Evolutionary conservation across 140 eudicot genomes (phyloP).

Genomic region (Erigeron philadelphicus): DNA sequence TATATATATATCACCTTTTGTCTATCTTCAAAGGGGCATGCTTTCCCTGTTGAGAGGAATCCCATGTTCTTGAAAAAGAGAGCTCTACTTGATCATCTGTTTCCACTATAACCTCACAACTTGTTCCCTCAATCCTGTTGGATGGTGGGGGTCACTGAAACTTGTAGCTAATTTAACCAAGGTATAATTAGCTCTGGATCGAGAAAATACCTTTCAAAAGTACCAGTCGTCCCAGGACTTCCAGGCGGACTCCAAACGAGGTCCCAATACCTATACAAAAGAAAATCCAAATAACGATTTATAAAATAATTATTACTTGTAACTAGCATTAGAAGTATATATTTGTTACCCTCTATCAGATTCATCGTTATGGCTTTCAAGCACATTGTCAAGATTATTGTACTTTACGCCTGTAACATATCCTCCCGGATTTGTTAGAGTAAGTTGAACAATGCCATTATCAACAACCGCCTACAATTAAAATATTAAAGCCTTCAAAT

Average conservation of each 20-base stretch:
- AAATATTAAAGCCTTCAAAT: background rate
- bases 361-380: constrained; percentile 35
- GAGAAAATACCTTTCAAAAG: constrained; percentile 49
- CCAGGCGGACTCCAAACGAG: constrained; percentile 66
- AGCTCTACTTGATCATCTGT: constrained; percentile 66
- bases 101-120: constrained; percentile 46
- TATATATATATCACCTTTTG: constrained; percentile 44
- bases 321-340: too few species aligned
- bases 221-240: constrained; percentile 45
- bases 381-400: constrained; percentile 47
- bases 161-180: background rate
- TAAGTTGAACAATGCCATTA: constrained; percentile 53
- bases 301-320: background rate
- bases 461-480: constrained; percentile 48
- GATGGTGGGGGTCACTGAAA: background rate
- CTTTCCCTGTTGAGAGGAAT: constrained; percentile 44
- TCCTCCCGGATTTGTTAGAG: constrained; percentile 54
- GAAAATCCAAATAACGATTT: background rate
- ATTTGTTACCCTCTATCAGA: constrained; percentile 47
- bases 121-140: constrained; percentile 59
- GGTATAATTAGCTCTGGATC: background rate
- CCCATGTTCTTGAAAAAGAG: constrained; percentile 67
- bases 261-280: constrained; percentile 65
- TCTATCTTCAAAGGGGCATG: constrained; percentile 56
- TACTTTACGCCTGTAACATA: constrained; percentile 40